Conservation (phyloP, 495 filamentous ascomycete genomes). For the Lasiosphaeriaceae sp. region DNA sequence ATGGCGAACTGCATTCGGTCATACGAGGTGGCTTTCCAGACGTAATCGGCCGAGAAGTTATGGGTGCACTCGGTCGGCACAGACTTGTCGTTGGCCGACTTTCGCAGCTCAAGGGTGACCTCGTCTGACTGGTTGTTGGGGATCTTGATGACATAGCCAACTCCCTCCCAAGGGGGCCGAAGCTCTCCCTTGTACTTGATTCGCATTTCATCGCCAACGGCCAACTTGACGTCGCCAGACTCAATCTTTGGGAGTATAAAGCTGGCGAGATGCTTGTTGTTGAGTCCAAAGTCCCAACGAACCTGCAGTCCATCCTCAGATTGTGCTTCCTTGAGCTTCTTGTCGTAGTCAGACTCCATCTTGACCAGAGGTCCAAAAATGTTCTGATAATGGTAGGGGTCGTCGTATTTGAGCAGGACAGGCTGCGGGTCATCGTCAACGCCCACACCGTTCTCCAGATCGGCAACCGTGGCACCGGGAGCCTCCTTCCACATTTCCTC, state of each 20-base stretch:
- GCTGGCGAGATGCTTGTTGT: constrained; percentile 96
- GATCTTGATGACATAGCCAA: constrained; percentile 99
- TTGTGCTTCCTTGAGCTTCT: constrained; percentile 97
- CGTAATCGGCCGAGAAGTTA: constrained; percentile 97
- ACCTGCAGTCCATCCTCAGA: constrained; percentile 92
- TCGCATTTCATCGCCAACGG: constrained; percentile 98
- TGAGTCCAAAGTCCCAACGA: constrained; percentile 92
- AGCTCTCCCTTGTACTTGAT: constrained; percentile 94
- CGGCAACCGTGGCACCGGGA: constrained; percentile 79
- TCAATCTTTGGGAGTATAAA: constrained; percentile 97
- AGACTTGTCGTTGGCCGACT: constrained; percentile 73
- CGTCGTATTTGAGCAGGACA: constrained; percentile 91
- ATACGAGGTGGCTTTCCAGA: constrained; percentile 99
- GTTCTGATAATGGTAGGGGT: constrained; percentile 98
- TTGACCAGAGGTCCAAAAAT: constrained; percentile 98
- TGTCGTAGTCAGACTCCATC: constrained; percentile 99
- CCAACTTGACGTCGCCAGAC: constrained; percentile 95
- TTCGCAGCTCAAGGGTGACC: constrained; percentile 88
- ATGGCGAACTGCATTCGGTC: constrained; percentile 99
- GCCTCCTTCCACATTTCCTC: constrained; percentile 99
- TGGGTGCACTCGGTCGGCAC: constrained; percentile 97
- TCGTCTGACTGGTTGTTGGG: constrained; percentile 99
- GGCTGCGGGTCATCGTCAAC: constrained; percentile 94
- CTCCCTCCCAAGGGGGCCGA: constrained; percentile 92
- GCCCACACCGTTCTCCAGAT: constrained; percentile 88